These are phyloP conservation scores for Exophiala spinifera DNA, from an alignment of 2,329 filamentous ascomycete species.

Conservation along the genomic window DNA sequence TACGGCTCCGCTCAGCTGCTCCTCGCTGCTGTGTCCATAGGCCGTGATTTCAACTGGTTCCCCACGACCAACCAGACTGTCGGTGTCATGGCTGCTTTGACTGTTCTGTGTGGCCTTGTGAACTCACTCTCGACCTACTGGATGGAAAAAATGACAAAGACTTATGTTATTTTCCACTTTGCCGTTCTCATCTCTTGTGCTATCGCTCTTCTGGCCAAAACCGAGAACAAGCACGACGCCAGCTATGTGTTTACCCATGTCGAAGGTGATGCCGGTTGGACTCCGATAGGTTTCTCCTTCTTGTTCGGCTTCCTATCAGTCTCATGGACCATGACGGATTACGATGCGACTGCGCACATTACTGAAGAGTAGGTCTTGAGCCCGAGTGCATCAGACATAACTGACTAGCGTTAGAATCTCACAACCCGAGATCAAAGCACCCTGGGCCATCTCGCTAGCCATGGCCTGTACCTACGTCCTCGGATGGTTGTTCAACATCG, in stretches of 20 bases:
- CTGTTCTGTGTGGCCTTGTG: conserved; percentile 51
- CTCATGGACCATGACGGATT: conserved; percentile 60
- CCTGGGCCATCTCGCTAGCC: conserved; percentile 56
- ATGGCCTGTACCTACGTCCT: conserved; percentile 55
- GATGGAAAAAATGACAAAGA: conserved; percentile 58
- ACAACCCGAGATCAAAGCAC: conserved; percentile 51
- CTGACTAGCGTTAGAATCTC: conserved; percentile 38
- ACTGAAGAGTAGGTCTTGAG: conserved; percentile 45
- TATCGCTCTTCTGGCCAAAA: conserved; percentile 51
- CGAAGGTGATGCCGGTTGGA: conserved; percentile 53
- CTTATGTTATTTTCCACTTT: conserved; percentile 58
- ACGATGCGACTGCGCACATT: conserved; percentile 48
- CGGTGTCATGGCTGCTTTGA: conserved; percentile 55
- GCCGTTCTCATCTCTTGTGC: conserved; percentile 50
- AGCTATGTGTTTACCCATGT: conserved; percentile 56
- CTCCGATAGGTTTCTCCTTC: conserved; percentile 54
- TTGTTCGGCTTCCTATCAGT: conserved; percentile 61
- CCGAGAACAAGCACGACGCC: conserved; percentile 51
- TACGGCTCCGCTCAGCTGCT: conserved; percentile 58
- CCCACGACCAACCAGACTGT: conserved; percentile 49
- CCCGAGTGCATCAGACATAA: conserved; percentile 23
- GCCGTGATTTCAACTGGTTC: conserved; percentile 46
- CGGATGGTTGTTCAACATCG: conserved; percentile 58
- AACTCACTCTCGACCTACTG: conserved; percentile 56
- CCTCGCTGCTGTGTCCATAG: conserved; percentile 54